phyloP scores from a whole-genome alignment of 169 alveolate species.

The Plasmodium berghei region DNA sequence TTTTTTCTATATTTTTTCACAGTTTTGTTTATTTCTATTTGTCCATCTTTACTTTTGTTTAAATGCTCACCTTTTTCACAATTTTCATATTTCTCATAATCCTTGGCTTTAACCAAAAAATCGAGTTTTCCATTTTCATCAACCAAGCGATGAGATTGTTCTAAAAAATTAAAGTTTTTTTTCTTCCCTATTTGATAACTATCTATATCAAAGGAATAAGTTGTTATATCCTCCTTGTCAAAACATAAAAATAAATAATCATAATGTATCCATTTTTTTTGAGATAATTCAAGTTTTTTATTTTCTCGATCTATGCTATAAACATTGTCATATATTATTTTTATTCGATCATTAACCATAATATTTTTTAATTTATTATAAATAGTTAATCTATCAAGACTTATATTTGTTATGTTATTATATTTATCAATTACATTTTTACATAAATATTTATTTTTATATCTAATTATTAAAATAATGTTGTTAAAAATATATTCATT shows the following conservation, averaged over 20 bases:
- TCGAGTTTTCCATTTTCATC: constrained; percentile 18
- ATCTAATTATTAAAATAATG: constrained; percentile 17
- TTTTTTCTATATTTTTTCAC: neutral
- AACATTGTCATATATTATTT: constrained; percentile 50
- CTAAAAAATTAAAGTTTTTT: constrained; percentile 52
- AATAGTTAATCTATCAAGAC: constrained; percentile 29
- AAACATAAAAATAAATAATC: constrained; percentile 59
- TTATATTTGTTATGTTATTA: constrained; percentile 11
- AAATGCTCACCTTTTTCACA: no score
- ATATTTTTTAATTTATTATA: constrained; percentile 23
- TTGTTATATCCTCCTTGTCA: constrained; percentile 52
- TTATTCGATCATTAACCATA: constrained; percentile 29
- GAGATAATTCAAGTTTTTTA: constrained; percentile 23
- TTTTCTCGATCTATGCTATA: constrained; percentile 50
- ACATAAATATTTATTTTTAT: constrained; percentile 22
- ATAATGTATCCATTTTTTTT: constrained; percentile 21
- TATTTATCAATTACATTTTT: neutral
- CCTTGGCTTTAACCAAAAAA: constrained; percentile 51
- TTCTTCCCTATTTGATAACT: constrained; percentile 49
- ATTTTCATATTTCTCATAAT: constrained; percentile 31
- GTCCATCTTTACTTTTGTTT: no score
- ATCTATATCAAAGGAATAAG: constrained; percentile 44
- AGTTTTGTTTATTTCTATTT: no score
- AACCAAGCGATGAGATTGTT: neutral
- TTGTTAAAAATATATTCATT: constrained; percentile 55